Evolutionary conservation across 2,329 filamentous ascomycete genomes (phyloP).

Genomic region (Elsinoe australis): DNA sequence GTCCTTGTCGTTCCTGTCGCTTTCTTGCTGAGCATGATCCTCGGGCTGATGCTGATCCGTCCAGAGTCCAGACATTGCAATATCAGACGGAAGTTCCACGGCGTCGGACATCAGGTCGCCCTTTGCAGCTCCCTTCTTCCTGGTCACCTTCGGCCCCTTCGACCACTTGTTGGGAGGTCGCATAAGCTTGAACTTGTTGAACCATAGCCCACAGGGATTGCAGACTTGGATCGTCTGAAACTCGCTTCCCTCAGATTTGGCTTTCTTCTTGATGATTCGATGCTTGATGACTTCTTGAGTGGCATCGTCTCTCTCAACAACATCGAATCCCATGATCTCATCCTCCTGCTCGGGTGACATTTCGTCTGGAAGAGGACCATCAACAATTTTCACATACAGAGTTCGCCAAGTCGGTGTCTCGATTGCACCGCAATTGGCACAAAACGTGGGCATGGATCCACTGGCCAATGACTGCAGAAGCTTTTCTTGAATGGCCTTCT

Average conservation of each 20-base stretch:
- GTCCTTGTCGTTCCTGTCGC: constrained; percentile 3
- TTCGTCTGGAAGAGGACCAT: constrained; percentile 61
- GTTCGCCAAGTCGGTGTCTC: constrained; percentile 96
- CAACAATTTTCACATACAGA: constrained; percentile 70
- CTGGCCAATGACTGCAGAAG: constrained; percentile 56
- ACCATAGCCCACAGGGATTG: constrained; percentile 94
- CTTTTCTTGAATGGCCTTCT: constrained; percentile 53
- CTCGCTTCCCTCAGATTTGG: constrained; percentile 24
- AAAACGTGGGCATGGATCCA: constrained; percentile 81
- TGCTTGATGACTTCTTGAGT: constrained; percentile 56
- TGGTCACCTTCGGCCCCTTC: constrained; percentile 25
- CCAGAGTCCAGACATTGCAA: constrained; percentile 18
- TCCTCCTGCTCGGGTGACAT: constrained; percentile 67
- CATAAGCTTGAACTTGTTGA: constrained; percentile 78
- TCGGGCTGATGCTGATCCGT: constrained; percentile 20
- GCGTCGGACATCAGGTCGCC: constrained; percentile 15
- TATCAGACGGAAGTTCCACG: constrained; percentile 17
- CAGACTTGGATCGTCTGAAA: constrained; percentile 74
- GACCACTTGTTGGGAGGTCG: constrained; percentile 74
- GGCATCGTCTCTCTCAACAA: constrained; percentile 55
- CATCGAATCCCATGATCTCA: constrained; percentile 65
- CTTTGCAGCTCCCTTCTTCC: constrained; percentile 29
- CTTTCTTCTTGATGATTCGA: constrained; percentile 58
- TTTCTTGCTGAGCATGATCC: constrained; percentile 10
- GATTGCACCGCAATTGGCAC: constrained; percentile 87